phyloP scores from a whole-genome alignment of 1,284 basidiomycete genomes.

The Cryptococcus sp. region DNA sequence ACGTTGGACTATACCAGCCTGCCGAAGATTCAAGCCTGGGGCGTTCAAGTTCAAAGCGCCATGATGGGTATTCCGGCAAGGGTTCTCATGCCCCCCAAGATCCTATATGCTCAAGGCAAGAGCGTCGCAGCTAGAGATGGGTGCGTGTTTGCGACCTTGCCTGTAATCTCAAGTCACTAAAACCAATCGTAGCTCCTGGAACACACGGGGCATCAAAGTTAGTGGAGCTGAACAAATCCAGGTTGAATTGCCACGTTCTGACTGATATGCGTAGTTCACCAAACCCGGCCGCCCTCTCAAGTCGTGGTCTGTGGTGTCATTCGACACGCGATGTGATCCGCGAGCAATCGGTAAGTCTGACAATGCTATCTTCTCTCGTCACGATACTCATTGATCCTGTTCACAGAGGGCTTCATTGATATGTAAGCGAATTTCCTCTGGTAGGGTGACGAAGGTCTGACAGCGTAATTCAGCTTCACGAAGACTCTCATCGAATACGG shows the following conservation, averaged over 20 bases:
- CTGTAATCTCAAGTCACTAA: background rate
- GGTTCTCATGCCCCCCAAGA: slow-evolving; percentile 45
- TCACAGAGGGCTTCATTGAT: slow-evolving; percentile 32
- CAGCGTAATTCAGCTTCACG: slow-evolving; percentile 17
- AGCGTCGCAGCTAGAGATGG: slow-evolving; percentile 33
- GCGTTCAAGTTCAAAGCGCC: slow-evolving; percentile 44
- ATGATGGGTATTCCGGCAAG: slow-evolving; percentile 50
- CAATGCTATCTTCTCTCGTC: background rate
- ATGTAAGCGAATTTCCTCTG: slow-evolving; percentile 17
- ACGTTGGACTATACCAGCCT: slow-evolving; percentile 43
- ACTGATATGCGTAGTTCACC: slow-evolving; percentile 37
- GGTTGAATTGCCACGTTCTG: slow-evolving; percentile 3
- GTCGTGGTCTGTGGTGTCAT: slow-evolving; percentile 50
- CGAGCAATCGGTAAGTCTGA: slow-evolving; percentile 27
- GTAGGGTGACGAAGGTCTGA: background rate
- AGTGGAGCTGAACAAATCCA: slow-evolving; percentile 2
- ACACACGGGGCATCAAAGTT: slow-evolving; percentile 32
- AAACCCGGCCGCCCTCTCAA: slow-evolving; percentile 45
- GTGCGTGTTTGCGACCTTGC: slow-evolving; percentile 20
- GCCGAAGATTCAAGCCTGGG: slow-evolving; percentile 53
- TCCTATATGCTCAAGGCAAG: slow-evolving; percentile 42
- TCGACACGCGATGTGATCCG: slow-evolving; percentile 28
- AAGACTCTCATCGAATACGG: slow-evolving; percentile 25
- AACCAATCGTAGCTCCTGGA: slow-evolving; percentile 21
- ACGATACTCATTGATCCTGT: background rate